A percentile compares a stretch with the other conserved stretches of the same genome.
Conservation (phyloP, 495 filamentous ascomycete genomes). For the Glarea lozoyensis region DNA sequence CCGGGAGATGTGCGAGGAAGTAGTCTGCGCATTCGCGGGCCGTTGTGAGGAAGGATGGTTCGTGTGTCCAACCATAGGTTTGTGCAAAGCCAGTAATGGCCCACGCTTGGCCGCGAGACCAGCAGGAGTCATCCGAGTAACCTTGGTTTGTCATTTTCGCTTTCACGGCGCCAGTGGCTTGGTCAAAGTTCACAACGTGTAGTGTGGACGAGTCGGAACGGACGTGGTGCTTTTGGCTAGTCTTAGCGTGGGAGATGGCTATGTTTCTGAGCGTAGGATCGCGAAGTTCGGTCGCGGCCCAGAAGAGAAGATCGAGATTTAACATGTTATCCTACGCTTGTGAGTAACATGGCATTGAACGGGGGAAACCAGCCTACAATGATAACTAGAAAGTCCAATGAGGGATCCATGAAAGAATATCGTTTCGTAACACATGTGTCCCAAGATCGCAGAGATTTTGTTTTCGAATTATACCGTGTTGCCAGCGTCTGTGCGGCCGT, state of each 20-base stretch:
- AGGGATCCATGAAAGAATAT: slow-evolving; percentile 13
- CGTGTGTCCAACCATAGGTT: slow-evolving; percentile 34
- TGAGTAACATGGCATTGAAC: not conserved
- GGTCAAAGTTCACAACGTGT: slow-evolving; percentile 34
- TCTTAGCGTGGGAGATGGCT: slow-evolving; percentile 29
- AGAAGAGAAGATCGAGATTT: slow-evolving; percentile 35
- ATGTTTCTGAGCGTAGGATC: slow-evolving; percentile 23
- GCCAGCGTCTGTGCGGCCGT: slow-evolving; percentile 30
- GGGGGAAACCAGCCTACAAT: slow-evolving; percentile 38
- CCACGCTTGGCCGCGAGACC: slow-evolving; percentile 41
- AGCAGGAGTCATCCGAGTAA: slow-evolving; percentile 29
- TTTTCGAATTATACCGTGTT: slow-evolving; percentile 25
- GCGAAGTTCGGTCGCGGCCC: slow-evolving; percentile 25
- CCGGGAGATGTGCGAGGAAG: slow-evolving; percentile 26
- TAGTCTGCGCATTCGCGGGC: slow-evolving; percentile 27
- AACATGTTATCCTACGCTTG: not conserved
- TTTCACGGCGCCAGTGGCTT: slow-evolving; percentile 24
- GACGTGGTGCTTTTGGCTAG: slow-evolving; percentile 22
- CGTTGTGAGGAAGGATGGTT: slow-evolving; percentile 26
- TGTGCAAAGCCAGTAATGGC: slow-evolving; percentile 36
- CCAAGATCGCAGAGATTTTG: slow-evolving; percentile 32
- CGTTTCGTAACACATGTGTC: slow-evolving; percentile 25
- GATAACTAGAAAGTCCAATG: slow-evolving; percentile 30
- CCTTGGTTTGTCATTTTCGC: slow-evolving; percentile 32
- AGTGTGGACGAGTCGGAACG: slow-evolving; percentile 27